Evolutionary conservation across 345 rosid genomes (phyloP).

Genomic region (sweet orange (Citrus sinensis)): DVS_A1.0 CM039169.1:17116501-17117000

Average conservation of each 20-base stretch:
- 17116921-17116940: too few species aligned
- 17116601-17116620: neutral
- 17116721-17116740: neutral
- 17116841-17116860: neutral
- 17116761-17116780: neutral
- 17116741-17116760: too few species aligned
- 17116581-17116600: constrained; percentile 27
- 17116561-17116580: constrained; percentile 73
- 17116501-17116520: constrained; percentile 46
- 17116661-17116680: neutral
- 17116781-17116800: neutral
- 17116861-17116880: neutral
- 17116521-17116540: constrained; percentile 60
- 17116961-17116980: neutral
- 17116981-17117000: neutral
- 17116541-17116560: constrained; percentile 64
- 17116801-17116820: neutral
- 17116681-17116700: neutral
- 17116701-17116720: neutral
- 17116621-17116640: neutral
- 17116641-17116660: neutral
- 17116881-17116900: neutral
- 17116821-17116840: neutral
- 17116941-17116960: too few species aligned
- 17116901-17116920: too few species aligned